A percentile compares a stretch with the other conserved stretches of the same genome.
These are phyloP conservation scores for Scheffersomyces stipitis DNA, from an alignment of 805 yeast genomes.

Conservation along the genomic window DNA sequence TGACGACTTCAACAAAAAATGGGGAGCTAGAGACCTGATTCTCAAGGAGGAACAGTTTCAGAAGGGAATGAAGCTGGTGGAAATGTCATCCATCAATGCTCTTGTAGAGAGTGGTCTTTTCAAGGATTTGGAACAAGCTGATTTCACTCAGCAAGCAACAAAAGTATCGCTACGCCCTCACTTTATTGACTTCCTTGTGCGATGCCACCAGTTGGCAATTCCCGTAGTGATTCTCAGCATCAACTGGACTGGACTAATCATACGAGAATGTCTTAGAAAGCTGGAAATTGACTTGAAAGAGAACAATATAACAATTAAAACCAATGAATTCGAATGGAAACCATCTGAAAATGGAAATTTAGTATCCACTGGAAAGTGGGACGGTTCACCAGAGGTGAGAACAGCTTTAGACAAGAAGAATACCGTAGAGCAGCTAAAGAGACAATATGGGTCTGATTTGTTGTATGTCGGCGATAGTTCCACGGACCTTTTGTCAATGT, in stretches of 20 bases:
- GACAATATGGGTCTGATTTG: conserved; percentile 15
- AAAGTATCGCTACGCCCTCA: conserved; percentile 41
- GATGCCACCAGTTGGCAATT: conserved; percentile 16
- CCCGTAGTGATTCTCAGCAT: conserved; percentile 54
- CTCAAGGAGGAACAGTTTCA: conserved; percentile 48
- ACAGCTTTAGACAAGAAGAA: conserved; percentile 56
- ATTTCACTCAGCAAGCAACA: conserved; percentile 33
- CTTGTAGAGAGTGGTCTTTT: conserved; percentile 41
- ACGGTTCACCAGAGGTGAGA: conserved; percentile 25
- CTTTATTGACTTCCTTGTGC: conserved; percentile 32
- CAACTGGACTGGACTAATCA: conserved; percentile 59
- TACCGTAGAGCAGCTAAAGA: conserved; percentile 11
- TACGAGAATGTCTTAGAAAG: conserved; percentile 28
- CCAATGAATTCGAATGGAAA: conserved; percentile 52
- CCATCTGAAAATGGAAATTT: conserved; percentile 1
- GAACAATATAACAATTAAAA: conserved; percentile 31
- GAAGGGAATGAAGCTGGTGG: conserved; percentile 44
- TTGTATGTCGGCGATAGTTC: conserved; percentile 63
- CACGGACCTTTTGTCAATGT: conserved; percentile 55
- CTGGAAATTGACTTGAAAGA: conserved; percentile 18
- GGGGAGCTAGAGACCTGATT: conserved; percentile 28
- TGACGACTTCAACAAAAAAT: conserved; percentile 13
- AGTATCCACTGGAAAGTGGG: conserved; percentile 20
- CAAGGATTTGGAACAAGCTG: conserved; percentile 32
- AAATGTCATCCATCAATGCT: conserved; percentile 47